A percentile compares a stretch with the other conserved stretches of the same genome.
These are phyloP conservation scores for Gastrolobium villosum DNA, from an alignment of 306 rosid species.

Conservation along the genomic window DNA sequence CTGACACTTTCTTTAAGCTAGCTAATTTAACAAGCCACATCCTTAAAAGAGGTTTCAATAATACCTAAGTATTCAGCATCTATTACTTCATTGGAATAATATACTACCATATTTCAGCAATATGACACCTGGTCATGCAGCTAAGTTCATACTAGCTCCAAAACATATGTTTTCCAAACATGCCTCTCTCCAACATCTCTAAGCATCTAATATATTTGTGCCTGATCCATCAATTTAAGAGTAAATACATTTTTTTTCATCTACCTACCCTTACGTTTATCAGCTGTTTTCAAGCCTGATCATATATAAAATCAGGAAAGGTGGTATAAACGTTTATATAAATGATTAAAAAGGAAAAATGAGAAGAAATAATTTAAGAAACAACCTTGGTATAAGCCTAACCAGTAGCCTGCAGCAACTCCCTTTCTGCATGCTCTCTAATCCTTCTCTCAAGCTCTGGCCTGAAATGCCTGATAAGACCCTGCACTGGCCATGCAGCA, in stretches of 20 bases:
- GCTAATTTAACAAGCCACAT: not conserved
- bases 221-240: constrained; percentile 40
- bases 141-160: constrained; percentile 11
- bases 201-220: constrained; percentile 23
- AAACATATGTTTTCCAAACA: constrained; percentile 28
- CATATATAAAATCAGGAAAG: constrained; percentile 31
- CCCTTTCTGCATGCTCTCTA: constrained; percentile 87
- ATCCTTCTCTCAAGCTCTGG: constrained; percentile 99
- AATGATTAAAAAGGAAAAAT: constrained; percentile 24
- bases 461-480: constrained; percentile 97
- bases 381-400: constrained; percentile 63
- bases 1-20: constrained; percentile 24
- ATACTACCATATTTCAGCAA: constrained; percentile 1
- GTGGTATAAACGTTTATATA: constrained; percentile 13
- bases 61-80: constrained; percentile 24
- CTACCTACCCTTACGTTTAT: constrained; percentile 1
- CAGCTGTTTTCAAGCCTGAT: constrained; percentile 25
- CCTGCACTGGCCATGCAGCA: constrained; percentile 99
- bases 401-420: constrained; percentile 87
- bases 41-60: not conserved
- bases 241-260: not conserved
- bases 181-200: constrained; percentile 3
- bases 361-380: constrained; percentile 33
- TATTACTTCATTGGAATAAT: not conserved
- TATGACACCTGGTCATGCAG: not conserved